A percentile compares a stretch with the other conserved stretches of the same genome.
Conservation (phyloP, 805 yeast genomes). For the Candida incommunis region DNA sequence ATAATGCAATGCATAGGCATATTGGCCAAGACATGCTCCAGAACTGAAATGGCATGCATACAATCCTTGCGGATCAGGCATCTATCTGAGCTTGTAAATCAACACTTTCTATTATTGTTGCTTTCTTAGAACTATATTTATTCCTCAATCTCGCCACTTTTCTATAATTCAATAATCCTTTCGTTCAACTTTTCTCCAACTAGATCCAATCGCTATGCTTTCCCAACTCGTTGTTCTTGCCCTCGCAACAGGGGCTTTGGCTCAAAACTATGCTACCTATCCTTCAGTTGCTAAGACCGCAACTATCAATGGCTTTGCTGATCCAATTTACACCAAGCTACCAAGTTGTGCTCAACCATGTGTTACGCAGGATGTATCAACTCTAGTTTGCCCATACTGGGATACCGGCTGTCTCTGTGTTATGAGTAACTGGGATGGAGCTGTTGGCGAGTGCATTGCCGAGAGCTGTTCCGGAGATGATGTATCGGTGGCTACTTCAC, state of each 20-base stretch:
- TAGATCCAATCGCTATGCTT: not conserved
- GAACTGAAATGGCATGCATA: too few relatives aligned
- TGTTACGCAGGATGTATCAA: slow-evolving; percentile 17
- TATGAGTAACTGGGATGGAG: slow-evolving; percentile 33
- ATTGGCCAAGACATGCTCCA: too few relatives aligned
- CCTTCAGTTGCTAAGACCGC: slow-evolving; percentile 34
- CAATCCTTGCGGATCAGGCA: too few relatives aligned
- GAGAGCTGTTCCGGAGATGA: slow-evolving; percentile 24
- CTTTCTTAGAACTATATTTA: too few relatives aligned
- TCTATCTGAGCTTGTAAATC: too few relatives aligned
- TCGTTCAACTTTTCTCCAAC: too few relatives aligned
- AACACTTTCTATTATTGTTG: too few relatives aligned
- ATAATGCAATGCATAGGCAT: too few relatives aligned
- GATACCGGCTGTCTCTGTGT: slow-evolving; percentile 38
- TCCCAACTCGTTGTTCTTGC: not conserved
- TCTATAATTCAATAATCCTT: too few relatives aligned
- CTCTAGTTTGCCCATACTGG: slow-evolving; percentile 39
- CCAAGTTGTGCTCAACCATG: slow-evolving; percentile 31
- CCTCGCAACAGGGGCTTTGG: slow-evolving; percentile 3
- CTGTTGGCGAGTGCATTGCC: slow-evolving; percentile 31
- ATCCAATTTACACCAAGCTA: slow-evolving; percentile 23
- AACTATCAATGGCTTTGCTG: slow-evolving; percentile 33
- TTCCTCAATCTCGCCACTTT: too few relatives aligned
- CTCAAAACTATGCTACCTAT: slow-evolving; percentile 20
- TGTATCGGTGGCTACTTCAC: slow-evolving; percentile 25